Percentiles rank a stretch among this genome's conserved stretches.
phyloP scores from a whole-genome alignment of 176 grass and related monocot species.

The Aegilops longissima region DNA sequence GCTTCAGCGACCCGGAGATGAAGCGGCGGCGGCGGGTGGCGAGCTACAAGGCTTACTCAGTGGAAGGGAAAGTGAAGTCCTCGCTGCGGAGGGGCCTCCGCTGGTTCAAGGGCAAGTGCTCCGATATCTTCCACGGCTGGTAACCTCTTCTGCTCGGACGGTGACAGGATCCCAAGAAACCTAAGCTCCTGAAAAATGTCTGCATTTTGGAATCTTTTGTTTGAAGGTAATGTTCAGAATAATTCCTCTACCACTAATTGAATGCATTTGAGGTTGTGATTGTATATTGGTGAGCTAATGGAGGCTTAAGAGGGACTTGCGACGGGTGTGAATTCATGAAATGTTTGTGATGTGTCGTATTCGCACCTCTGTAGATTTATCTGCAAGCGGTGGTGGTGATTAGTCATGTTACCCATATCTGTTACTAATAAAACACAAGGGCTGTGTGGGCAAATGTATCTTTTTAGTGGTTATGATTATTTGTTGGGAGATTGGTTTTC shows the following conservation, averaged over 20 bases:
- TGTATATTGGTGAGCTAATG: slow-evolving; percentile 45
- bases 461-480: slow-evolving; percentile 6
- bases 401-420: slow-evolving; percentile 7
- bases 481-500: not conserved
- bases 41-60: slow-evolving; percentile 84
- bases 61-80: slow-evolving; percentile 78
- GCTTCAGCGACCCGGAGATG: slow-evolving; percentile 86
- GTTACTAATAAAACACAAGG: slow-evolving; percentile 30
- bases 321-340: not conserved
- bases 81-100: slow-evolving; percentile 63
- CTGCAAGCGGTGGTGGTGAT: not conserved
- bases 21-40: slow-evolving; percentile 69
- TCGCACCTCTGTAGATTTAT: slow-evolving; percentile 6
- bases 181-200: slow-evolving; percentile 27
- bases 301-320: not conserved
- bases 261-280: slow-evolving; percentile 34
- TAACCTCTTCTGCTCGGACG: slow-evolving; percentile 33
- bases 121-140: slow-evolving; percentile 71
- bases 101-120: slow-evolving; percentile 89
- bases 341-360: slow-evolving; percentile 2
- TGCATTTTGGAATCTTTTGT: slow-evolving; percentile 25
- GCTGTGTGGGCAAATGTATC: slow-evolving; percentile 3
- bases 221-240: slow-evolving; percentile 28
- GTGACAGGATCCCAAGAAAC: slow-evolving; percentile 20
- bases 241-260: slow-evolving; percentile 25